phyloP scores from a whole-genome alignment of 2,329 filamentous ascomycete genomes.

The Diaporthe helianthi region DNA sequence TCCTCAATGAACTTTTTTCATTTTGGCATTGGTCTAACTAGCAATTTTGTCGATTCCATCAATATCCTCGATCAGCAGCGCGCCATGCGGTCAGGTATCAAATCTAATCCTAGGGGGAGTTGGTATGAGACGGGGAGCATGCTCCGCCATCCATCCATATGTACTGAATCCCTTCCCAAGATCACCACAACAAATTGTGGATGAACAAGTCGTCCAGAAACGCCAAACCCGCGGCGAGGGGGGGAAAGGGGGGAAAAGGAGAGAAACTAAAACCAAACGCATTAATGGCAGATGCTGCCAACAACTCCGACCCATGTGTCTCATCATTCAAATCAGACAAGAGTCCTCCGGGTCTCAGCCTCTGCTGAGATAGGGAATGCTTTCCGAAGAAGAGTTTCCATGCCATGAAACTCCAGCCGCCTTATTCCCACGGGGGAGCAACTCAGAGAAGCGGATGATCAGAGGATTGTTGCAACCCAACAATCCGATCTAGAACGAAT shows the following conservation, averaged over 20 bases:
- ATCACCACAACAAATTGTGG: slow-evolving; percentile 19
- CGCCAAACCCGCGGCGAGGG: slow-evolving; percentile 19
- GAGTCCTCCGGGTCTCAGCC: slow-evolving; percentile 9
- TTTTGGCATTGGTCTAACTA: slow-evolving; percentile 2
- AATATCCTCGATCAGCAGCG: slow-evolving; percentile 12
- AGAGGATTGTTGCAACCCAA: neutral
- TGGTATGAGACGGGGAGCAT: neutral
- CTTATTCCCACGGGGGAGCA: neutral
- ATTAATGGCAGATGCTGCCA: slow-evolving; percentile 3
- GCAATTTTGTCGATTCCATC: neutral
- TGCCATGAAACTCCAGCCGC: neutral
- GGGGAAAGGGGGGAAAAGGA: neutral
- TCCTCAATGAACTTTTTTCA: slow-evolving; percentile 19
- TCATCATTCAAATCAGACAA: neutral
- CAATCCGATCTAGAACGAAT: slow-evolving; percentile 5
- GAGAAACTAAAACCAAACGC: neutral
- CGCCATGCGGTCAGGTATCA: neutral
- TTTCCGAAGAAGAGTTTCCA: neutral
- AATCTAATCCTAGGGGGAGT: neutral
- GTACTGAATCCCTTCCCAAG: neutral
- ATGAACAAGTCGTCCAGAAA: slow-evolving; percentile 21
- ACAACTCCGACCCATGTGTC: slow-evolving; percentile 3
- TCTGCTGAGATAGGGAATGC: neutral
- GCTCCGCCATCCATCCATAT: neutral
- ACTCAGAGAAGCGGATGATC: neutral